These are phyloP conservation scores for Cynara cardunculus DNA, from an alignment of 129 eudicot genomes.

Conservation along the genomic window DNA sequence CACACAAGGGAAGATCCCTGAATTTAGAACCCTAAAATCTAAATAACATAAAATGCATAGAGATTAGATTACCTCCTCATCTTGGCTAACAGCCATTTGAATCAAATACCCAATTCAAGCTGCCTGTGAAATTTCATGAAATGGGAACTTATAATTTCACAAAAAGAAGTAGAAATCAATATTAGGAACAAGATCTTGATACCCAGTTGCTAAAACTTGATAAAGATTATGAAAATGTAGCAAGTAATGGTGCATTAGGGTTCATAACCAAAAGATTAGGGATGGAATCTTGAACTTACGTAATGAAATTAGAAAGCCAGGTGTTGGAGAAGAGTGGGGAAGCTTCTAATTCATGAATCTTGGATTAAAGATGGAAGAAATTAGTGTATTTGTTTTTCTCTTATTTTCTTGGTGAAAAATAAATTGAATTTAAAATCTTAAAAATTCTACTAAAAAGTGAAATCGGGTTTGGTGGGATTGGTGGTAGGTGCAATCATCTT, in stretches of 20 bases:
- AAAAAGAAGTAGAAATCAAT: neutral
- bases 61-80: constrained; percentile 51
- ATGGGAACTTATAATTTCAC: neutral
- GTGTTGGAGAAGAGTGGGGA: neutral
- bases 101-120: constrained; percentile 2
- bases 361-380: neutral
- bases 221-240: neutral
- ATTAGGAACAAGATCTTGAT: neutral
- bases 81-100: constrained; percentile 57
- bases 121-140: constrained; percentile 1
- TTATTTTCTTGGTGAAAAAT: neutral
- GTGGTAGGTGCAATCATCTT: too few species aligned
- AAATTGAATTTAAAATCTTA: neutral
- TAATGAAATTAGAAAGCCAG: neutral
- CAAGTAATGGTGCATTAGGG: neutral
- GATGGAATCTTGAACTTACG: constrained; percentile 28
- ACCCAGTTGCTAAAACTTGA: constrained; percentile 17
- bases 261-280: neutral
- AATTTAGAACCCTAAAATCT: neutral
- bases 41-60: neutral
- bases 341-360: neutral
- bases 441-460: neutral
- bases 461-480: neutral
- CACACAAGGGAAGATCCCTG: neutral
- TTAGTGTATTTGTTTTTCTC: neutral